These are phyloP conservation scores for sunflower (Helianthus annuus) DNA, from an alignment of 129 eudicot species.

Conservation along the genomic window HanXRQr2.0-SUNRISE NC_035438.2:133597009-133597508, in stretches of 20 bases:
- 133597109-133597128: conserved; percentile 39
- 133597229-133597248: too few relatives aligned
- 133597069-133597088: conserved; percentile 74
- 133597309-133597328: conserved; percentile 18
- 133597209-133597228: conserved; percentile 92
- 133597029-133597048: conserved; percentile 84
- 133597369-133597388: not conserved
- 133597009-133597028: conserved; percentile 69
- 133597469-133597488: not conserved
- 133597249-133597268: too few relatives aligned
- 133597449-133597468: conserved; percentile 13
- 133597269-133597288: conserved; percentile 25
- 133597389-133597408: not conserved
- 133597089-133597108: conserved; percentile 61
- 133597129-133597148: conserved; percentile 74
- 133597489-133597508: not conserved
- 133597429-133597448: conserved; percentile 18
- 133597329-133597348: too few relatives aligned
- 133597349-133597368: not conserved
- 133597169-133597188: conserved; percentile 88
- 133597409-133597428: not conserved
- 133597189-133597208: conserved; percentile 82
- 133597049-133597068: conserved; percentile 84
- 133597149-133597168: conserved; percentile 82
- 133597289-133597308: conserved; percentile 82